Evolutionary conservation across 257 asterid genomes (phyloP), one percentile per base, ranked within the genome.

Genomic region (Nicotiana benthamiana): DNA sequence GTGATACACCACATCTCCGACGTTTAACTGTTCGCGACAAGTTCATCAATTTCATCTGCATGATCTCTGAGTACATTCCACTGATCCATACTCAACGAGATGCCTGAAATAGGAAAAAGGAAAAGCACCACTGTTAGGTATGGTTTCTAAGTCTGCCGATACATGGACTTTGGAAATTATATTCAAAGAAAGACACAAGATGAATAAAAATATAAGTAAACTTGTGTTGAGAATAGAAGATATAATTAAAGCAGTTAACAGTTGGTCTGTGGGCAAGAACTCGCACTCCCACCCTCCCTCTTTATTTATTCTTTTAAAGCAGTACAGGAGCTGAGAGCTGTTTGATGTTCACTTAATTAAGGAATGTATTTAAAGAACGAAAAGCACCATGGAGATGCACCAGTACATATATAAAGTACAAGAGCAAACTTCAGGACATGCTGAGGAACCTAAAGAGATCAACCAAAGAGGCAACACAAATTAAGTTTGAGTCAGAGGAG

Each of bases 41-140:
- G 97, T 82, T 87, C 75, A 82, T 92, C 94, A 56, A 94, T 92
- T 87, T 92, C 94, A 84, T 89, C 97, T 75, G 82, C 92, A 24
- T 92, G 94, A n/a, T 92, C 93, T 61, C 90, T 84, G 17, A 94
- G 91, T 18, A 92, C 83, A 75, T 89, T 89, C 98, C 98, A 92
- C 97, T 94, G 97, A 76, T 93, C 97, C 95, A 89, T 92, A 77
- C 82, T 64, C 83, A 93, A 79, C 15, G 97, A 90, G 80, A 93
- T 90, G 56, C 97, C 97, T 93, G 90, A 56, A 84, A 81, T 81
- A 81, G 77, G 65, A 70, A 15, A 57, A 7, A 57, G 56, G 10
- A 43, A 36, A 4, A 51, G 30, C 52, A 34, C 18, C 63, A 43
- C 34, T 2, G 22, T 70, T 43, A 70, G 20, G 13, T 68, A 12